Evolutionary conservation across 23 red algal genomes (phyloP), one percentile per base, ranked within the genome.

Genomic region (Gracilaria domingensis): DNA sequence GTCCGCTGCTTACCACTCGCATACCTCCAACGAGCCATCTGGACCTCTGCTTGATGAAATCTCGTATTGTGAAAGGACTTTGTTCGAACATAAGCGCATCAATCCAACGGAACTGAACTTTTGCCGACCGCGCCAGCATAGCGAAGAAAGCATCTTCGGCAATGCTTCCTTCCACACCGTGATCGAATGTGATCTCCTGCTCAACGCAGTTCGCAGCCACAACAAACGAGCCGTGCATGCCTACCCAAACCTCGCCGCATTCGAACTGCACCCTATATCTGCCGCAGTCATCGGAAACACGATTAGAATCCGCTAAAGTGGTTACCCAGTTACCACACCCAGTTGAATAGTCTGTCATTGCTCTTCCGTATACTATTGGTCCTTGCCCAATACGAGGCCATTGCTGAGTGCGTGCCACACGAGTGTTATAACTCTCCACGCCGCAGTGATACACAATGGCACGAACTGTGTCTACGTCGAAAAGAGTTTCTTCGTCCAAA

Each of bases 141-240:
- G 83, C 92, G 53, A 94, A 94, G 53, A 88, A 94, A 4, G 92
- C 92, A 77, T 94, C 92, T 36, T 94, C 92, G 14, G 92, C 84
- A 65, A 94, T 88, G 48, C 83, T 88, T 42, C 83, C 92, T 26
- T 87, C 92, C 30, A 83, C 83, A 29, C 92, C 92, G 32, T 88
- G 92, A 57, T 94, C 92, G 72, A 94, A 94, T 30, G 82, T 87
- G 12, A 94, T 83, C 12, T 51, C 83, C 56, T 81, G 58, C 32
- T 94, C 92, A 34, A 94, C 83, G 77, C 59, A 81, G 38, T 87
- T 86, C 38, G 74, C 55, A 30, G 66, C 92, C 20, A 94, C 82
- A 23, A 94, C 92, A 80, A 88, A 94, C 25, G 92, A 94, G 64
- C 92, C 92, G 64, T 94, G 92, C 92, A 94, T 94, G 23, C 92